These are phyloP conservation scores for Teunomyces gatunensis DNA, from an alignment of 805 yeast species.

Conservation along the genomic window DNA sequence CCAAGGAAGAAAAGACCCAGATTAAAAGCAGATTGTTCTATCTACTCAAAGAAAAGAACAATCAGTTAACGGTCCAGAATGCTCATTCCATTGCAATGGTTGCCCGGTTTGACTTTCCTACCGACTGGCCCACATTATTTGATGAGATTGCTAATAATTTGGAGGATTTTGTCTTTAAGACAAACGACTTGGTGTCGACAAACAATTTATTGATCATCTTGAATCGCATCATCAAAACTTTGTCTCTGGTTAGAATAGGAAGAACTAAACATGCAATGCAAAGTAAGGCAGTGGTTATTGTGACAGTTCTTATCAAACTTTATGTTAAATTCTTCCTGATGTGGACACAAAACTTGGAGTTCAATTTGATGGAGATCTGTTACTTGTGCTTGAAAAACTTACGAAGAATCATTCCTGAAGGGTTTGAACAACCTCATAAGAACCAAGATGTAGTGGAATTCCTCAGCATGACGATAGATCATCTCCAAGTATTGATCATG, in stretches of 20 bases:
- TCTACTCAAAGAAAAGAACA: constrained; percentile 64
- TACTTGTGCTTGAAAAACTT: constrained; percentile 74
- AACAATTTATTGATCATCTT: constrained; percentile 64
- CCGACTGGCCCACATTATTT: constrained; percentile 80
- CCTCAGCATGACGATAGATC: constrained; percentile 52
- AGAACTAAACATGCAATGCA: constrained; percentile 77
- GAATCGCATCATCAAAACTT: constrained; percentile 73
- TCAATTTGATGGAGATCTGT: constrained; percentile 67
- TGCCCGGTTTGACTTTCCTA: constrained; percentile 81
- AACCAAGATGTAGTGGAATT: constrained; percentile 59
- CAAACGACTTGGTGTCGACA: constrained; percentile 48
- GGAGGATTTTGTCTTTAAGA: constrained; percentile 40
- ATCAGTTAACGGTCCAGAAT: constrained; percentile 74
- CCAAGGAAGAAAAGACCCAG: constrained; percentile 65
- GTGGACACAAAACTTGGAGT: constrained; percentile 55
- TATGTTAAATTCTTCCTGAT: constrained; percentile 58
- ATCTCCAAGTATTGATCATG: constrained; percentile 55
- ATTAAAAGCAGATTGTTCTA: constrained; percentile 60
- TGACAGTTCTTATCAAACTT: constrained; percentile 56
- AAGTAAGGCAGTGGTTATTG: constrained; percentile 60
- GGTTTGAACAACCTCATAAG: constrained; percentile 68
- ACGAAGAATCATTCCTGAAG: constrained; percentile 72
- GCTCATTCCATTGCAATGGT: constrained; percentile 81
- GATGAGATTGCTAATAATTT: constrained; percentile 54
- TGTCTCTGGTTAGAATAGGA: constrained; percentile 80